These are phyloP conservation scores for Ashbya aceris DNA, from an alignment of 1,139 yeast genomes.

Conservation along the genomic window DNA sequence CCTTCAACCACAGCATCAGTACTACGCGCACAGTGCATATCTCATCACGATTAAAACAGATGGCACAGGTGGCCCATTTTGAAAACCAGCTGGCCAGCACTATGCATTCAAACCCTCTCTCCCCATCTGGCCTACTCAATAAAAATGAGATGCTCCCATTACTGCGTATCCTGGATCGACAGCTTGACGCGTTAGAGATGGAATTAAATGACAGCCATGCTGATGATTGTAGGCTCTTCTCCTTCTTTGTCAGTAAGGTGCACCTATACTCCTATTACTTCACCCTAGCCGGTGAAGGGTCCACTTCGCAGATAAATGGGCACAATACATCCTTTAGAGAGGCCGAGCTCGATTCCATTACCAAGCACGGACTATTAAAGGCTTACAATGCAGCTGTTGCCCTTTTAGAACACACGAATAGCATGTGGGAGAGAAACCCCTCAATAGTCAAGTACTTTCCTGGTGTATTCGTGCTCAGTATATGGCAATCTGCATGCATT, in stretches of 20 bases:
- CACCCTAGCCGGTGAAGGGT: slow-evolving; percentile 41
- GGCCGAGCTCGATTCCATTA: slow-evolving; percentile 34
- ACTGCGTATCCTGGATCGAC: slow-evolving; percentile 57
- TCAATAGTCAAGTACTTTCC: slow-evolving; percentile 71
- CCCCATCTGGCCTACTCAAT: slow-evolving; percentile 50
- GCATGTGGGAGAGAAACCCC: slow-evolving; percentile 50
- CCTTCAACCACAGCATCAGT: slow-evolving; percentile 10
- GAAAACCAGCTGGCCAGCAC: slow-evolving; percentile 81
- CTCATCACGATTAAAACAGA: slow-evolving; percentile 51
- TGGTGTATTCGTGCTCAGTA: slow-evolving; percentile 64
- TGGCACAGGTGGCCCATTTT: slow-evolving; percentile 74
- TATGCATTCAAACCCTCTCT: slow-evolving; percentile 61
- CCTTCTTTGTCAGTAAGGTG: slow-evolving; percentile 62
- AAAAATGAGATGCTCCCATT: slow-evolving; percentile 65
- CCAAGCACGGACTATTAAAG: slow-evolving; percentile 64
- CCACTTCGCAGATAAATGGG: neutral
- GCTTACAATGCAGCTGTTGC: slow-evolving; percentile 73
- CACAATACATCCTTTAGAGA: slow-evolving; percentile 9
- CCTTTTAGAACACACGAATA: slow-evolving; percentile 55
- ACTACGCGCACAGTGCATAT: slow-evolving; percentile 4
- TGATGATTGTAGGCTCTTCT: slow-evolving; percentile 63
- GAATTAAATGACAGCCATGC: slow-evolving; percentile 34
- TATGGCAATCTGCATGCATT: slow-evolving; percentile 90
- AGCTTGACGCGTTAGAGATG: slow-evolving; percentile 66
- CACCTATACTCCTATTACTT: slow-evolving; percentile 77